Conservation (phyloP, 2,329 filamentous ascomycete genomes). For the Aspergillus brunneoviolaceus region DNA sequence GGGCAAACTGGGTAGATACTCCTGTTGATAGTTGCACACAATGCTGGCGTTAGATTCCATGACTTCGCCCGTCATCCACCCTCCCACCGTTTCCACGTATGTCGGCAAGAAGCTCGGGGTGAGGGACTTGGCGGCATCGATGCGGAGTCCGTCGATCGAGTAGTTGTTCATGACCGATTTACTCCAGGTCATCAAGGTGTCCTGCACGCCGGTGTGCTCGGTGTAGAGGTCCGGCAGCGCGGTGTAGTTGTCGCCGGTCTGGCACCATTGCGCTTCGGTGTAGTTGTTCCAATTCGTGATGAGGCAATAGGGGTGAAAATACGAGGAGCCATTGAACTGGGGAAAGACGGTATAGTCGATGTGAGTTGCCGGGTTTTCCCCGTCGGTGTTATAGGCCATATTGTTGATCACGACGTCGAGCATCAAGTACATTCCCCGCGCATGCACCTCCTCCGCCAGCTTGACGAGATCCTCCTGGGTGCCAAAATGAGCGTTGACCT, state of each 20-base stretch:
- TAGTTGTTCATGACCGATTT: constrained; percentile 45
- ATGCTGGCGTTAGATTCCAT: constrained; percentile 36
- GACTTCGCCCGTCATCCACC: constrained; percentile 50
- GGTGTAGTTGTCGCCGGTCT: constrained; percentile 51
- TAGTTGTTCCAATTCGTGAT: constrained; percentile 38
- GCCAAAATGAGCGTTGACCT: constrained; percentile 52
- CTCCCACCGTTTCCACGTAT: constrained; percentile 37
- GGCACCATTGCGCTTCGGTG: constrained; percentile 45
- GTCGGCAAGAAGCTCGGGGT: constrained; percentile 42
- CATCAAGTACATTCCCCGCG: constrained; percentile 53
- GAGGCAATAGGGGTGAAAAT: constrained; percentile 30
- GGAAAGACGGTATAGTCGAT: constrained; percentile 28
- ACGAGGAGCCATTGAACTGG: constrained; percentile 28
- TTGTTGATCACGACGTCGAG: constrained; percentile 55
- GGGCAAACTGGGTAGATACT: constrained; percentile 42
- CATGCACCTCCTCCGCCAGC: constrained; percentile 47
- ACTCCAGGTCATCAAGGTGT: constrained; percentile 45
- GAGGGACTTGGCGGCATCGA: constrained; percentile 52
- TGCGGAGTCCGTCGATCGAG: constrained; percentile 51
- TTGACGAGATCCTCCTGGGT: constrained; percentile 48
- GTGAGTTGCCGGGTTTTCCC: constrained; percentile 23
- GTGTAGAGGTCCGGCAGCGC: constrained; percentile 50
- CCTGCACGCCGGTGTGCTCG: constrained; percentile 41
- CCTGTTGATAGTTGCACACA: constrained; percentile 43
- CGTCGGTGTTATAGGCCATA: constrained; percentile 35